Evolutionary conservation across 2,329 filamentous ascomycete species (phyloP), one percentile per base, ranked within the genome.

Genomic region (Aspergillus sp.): DNA sequence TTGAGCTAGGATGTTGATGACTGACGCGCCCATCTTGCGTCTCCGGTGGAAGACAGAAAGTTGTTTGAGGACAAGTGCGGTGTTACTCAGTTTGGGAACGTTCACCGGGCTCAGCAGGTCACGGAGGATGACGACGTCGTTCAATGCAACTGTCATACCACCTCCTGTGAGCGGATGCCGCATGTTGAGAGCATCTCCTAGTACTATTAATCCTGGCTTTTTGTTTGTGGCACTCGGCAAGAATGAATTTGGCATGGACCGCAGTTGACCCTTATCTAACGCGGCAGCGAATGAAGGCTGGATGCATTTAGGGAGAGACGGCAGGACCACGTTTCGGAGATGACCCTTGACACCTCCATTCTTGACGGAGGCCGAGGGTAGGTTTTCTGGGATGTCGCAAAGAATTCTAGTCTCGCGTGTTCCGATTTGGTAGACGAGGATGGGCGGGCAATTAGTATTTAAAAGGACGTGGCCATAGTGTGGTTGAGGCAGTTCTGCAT

Each of bases 171-270:
- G 83, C 2, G 95, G 95, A 76, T 99, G 95, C n/a, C 95, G 90
- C 95, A 99, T 99, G 80, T 99, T 99, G 83, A 96, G 88, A 13
- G 95, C 93, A 72, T 99, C 95, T 58, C 95, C 95, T 8, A 98
- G 83, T 36, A 99, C 80, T 48, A 96, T 82, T 59, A 96, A 78
- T 4, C 91, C 91, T 1, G 86, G 84, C 11, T 84, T 83, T 44
- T 81, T 83, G 70, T 90, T 89, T 59, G 89, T 89, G 0, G 86
- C 83, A 0, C 95, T 86, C 5, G 95, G 93, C 2, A 99, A 85
- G 82, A 90, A 99, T 60, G 89, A 93, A 77, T 98, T 99, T 52
- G 95, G 95, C 95, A 99, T 99, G 66, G 86, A 91, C 15, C 91
- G 88, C 59, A 97, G 85, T 64, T 86, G 86, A 67, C 90, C 89